Percentiles rank a stretch among this genome's conserved stretches.
phyloP scores from a whole-genome alignment of 129 eudicot species.

The Saussurea involucrata region DNA sequence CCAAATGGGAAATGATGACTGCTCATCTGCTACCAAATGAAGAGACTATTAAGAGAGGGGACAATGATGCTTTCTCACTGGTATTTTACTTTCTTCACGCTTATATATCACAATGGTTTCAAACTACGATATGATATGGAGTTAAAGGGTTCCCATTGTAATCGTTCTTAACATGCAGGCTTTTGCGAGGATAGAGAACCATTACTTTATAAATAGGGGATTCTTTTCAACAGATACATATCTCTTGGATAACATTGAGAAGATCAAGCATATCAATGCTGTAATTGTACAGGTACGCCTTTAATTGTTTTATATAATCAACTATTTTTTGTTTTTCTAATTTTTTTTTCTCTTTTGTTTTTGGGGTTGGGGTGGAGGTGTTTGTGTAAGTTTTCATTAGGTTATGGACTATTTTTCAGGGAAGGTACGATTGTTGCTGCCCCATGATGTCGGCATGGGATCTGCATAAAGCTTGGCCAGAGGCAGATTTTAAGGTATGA shows the following conservation, averaged over 20 bases:
- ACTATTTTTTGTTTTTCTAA: too few species aligned
- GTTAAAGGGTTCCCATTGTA: background rate
- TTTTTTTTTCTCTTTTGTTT: too few species aligned
- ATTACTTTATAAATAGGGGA: conserved; percentile 87
- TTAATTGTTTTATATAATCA: background rate
- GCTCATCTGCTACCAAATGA: conserved; percentile 93
- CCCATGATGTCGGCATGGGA: conserved; percentile 99
- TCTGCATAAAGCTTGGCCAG: conserved; percentile 99
- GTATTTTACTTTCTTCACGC: conserved; percentile 36
- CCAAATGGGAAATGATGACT: conserved; percentile 98
- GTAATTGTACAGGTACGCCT: conserved; percentile 76
- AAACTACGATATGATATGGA: background rate
- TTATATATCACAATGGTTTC: background rate
- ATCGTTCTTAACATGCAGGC: conserved; percentile 47
- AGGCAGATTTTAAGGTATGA: conserved; percentile 84
- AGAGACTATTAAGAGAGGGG: conserved; percentile 78
- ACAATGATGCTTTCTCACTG: conserved; percentile 79
- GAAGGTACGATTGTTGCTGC: conserved; percentile 93
- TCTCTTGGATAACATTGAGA: conserved; percentile 82
- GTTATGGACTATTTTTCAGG: conserved; percentile 42
- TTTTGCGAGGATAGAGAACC: conserved; percentile 97
- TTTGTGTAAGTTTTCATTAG: background rate
- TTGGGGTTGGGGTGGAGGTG: background rate
- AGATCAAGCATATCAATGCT: conserved; percentile 81
- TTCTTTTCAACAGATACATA: conserved; percentile 81